Evolutionary conservation across 805 yeast genomes (phyloP).

Genomic region (Wickerhamiella slavikovae): DNA sequence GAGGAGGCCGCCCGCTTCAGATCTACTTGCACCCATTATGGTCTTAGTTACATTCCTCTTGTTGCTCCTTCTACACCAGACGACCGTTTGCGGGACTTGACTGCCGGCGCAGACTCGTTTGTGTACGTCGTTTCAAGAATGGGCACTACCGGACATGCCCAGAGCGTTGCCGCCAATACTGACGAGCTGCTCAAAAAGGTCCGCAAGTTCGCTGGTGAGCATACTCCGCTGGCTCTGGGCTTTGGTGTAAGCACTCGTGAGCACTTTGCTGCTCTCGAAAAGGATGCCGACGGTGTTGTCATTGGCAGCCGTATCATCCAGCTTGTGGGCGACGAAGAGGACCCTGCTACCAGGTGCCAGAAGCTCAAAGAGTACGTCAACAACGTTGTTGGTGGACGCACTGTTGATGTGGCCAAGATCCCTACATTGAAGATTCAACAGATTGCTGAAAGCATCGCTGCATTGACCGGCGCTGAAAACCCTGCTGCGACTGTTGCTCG

Average conservation of each 20-base stretch:
- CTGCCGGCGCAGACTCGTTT: constrained; percentile 82
- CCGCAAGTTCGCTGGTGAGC: constrained; percentile 47
- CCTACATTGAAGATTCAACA: constrained; percentile 4
- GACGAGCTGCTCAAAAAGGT: constrained; percentile 54
- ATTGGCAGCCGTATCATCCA: constrained; percentile 77
- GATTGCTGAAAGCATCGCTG: constrained; percentile 4
- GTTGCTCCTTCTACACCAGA: constrained; percentile 96
- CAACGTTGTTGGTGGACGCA: constrained; percentile 39
- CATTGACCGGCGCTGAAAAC: constrained; percentile 13
- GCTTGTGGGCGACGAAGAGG: constrained; percentile 34
- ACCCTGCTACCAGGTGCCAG: too few relatives aligned
- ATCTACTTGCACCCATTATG: constrained; percentile 41
- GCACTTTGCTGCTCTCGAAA: constrained; percentile 63
- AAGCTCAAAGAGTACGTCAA: constrained; percentile 48
- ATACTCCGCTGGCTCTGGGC: constrained; percentile 81
- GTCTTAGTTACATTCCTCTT: constrained; percentile 72
- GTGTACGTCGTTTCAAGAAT: constrained; percentile 91
- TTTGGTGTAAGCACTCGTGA: constrained; percentile 92
- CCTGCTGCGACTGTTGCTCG: constrained; percentile 11
- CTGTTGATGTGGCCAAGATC: constrained; percentile 8
- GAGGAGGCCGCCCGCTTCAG: constrained; percentile 89
- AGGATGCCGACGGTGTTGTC: constrained; percentile 82
- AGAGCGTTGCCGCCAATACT: constrained; percentile 40
- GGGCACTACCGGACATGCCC: constrained; percentile 91
- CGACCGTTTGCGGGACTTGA: constrained; percentile 57